Conservation (phyloP, 805 yeast genomes). For the Wickerhamiella nectarea region DNA sequence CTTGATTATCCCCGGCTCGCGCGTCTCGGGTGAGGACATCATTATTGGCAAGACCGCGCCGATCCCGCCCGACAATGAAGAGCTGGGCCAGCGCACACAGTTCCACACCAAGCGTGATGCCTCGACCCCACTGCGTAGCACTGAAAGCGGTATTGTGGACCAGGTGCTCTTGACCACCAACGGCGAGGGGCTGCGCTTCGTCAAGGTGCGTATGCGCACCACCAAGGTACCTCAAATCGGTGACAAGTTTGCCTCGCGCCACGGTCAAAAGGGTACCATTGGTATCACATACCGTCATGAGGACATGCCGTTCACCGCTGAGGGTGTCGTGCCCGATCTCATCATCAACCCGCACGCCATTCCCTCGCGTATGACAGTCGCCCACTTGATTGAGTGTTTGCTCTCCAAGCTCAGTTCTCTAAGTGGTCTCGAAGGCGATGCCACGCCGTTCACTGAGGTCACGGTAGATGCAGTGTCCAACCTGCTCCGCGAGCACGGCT, state of each 20-base stretch:
- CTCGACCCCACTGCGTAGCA: constrained; percentile 89
- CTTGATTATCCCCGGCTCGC: constrained; percentile 90
- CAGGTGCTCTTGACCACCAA: constrained; percentile 93
- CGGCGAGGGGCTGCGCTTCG: constrained; percentile 95
- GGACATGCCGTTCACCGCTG: constrained; percentile 95
- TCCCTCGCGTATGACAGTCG: constrained; percentile 99
- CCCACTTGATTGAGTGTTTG: constrained; percentile 96
- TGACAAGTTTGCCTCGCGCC: constrained; percentile 98
- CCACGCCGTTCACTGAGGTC: constrained; percentile 96
- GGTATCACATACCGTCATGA: constrained; percentile 98
- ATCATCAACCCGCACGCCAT: constrained; percentile 98
- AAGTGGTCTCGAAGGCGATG: constrained; percentile 97
- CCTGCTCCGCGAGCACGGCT: constrained; percentile 86
- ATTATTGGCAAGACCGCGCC: constrained; percentile 98
- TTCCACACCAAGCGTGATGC: constrained; percentile 98
- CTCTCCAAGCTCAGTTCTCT: constrained; percentile 87
- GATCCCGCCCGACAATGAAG: constrained; percentile 97
- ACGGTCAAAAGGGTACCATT: constrained; percentile 99
- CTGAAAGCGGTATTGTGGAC: constrained; percentile 97
- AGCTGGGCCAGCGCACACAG: constrained; percentile 95
- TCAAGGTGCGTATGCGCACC: constrained; percentile 97
- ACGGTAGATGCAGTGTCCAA: constrained; percentile 95
- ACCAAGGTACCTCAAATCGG: constrained; percentile 98
- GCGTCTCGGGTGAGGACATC: constrained; percentile 98
- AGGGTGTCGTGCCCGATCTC: constrained; percentile 94